phyloP scores from a whole-genome alignment of 192 early-diverging fungal genomes.

The Allomyces javanicus region DNA sequence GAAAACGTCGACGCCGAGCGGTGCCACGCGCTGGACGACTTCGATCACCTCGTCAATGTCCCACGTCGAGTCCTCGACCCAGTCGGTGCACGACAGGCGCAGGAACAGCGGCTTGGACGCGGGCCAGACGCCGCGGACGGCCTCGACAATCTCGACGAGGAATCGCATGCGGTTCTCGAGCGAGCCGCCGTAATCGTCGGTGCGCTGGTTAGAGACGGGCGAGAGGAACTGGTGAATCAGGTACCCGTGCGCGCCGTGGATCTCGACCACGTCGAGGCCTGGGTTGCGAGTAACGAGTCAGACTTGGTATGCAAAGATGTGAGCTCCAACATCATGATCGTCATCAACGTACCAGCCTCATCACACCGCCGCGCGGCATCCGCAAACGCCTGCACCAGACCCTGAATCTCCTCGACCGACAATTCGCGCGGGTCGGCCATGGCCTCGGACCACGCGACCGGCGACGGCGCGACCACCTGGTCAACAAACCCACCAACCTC shows the following conservation, averaged over 20 bases:
- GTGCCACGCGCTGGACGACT: slow-evolving; percentile 29
- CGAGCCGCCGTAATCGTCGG: slow-evolving; percentile 78
- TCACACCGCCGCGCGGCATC: slow-evolving; percentile 47
- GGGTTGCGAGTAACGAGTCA: too few relatives aligned
- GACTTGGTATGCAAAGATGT: too few relatives aligned
- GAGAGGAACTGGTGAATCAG: slow-evolving; percentile 61
- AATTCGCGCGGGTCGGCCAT: slow-evolving; percentile 33
- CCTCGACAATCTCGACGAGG: slow-evolving; percentile 40
- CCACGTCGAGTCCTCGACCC: slow-evolving; percentile 38
- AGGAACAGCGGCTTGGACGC: slow-evolving; percentile 62
- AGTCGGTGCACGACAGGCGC: slow-evolving; percentile 62
- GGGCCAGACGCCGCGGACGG: slow-evolving; percentile 54
- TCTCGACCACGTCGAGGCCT: slow-evolving; percentile 76
- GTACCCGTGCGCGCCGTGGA: slow-evolving; percentile 85
- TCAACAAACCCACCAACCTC: slow-evolving; percentile 48
- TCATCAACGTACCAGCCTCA: slow-evolving; percentile 19
- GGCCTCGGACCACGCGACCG: slow-evolving; percentile 20
- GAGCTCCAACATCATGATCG: too few relatives aligned
- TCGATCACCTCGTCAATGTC: slow-evolving; percentile 51
- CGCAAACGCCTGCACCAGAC: slow-evolving; percentile 38
- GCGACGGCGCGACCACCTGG: slow-evolving; percentile 46
- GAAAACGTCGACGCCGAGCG: slow-evolving; percentile 61
- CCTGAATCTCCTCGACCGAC: slow-evolving; percentile 43
- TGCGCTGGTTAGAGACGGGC: slow-evolving; percentile 62
- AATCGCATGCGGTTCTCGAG: slow-evolving; percentile 74